Percentiles rank a stretch among this genome's conserved stretches.
Evolutionary conservation across 169 alveolate genomes (phyloP).

Genomic region (Plasmodium gaboni): DNA sequence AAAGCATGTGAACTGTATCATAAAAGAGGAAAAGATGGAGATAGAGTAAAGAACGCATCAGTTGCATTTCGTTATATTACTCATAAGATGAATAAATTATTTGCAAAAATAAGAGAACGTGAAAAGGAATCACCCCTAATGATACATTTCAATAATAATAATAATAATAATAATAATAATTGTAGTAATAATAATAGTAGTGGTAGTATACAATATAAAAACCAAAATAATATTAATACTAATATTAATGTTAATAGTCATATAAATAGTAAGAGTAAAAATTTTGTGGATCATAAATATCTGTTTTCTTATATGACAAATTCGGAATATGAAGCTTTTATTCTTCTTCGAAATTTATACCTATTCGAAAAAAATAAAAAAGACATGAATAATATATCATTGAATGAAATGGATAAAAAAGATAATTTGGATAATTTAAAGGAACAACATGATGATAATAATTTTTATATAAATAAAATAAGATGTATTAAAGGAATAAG

Average conservation of each 20-base stretch:
- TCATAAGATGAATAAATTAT: slow-evolving; percentile 32
- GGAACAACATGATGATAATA: slow-evolving; percentile 11
- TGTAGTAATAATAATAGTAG: no score
- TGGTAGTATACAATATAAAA: no score
- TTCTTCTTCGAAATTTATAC: slow-evolving; percentile 63
- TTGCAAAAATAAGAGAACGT: background rate
- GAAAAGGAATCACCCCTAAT: no score
- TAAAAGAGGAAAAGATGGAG: background rate
- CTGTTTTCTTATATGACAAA: slow-evolving; percentile 70
- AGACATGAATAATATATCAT: slow-evolving; percentile 17
- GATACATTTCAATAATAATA: no score
- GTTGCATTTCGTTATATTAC: slow-evolving; percentile 62
- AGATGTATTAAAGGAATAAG: slow-evolving; percentile 68
- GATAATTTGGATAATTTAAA: background rate
- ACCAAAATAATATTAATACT: no score
- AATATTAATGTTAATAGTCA: no score
- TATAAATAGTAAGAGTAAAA: background rate
- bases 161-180: no score
- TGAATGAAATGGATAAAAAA: background rate
- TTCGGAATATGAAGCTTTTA: slow-evolving; percentile 75
- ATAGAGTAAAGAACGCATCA: slow-evolving; percentile 39
- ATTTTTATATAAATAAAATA: slow-evolving; percentile 61
- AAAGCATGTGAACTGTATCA: slow-evolving; percentile 54
- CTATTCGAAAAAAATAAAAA: slow-evolving; percentile 37
- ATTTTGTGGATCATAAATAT: slow-evolving; percentile 5